Conservation (phyloP, 2,329 filamentous ascomycete genomes). For the Ophiosphaerella narmari region DNA sequence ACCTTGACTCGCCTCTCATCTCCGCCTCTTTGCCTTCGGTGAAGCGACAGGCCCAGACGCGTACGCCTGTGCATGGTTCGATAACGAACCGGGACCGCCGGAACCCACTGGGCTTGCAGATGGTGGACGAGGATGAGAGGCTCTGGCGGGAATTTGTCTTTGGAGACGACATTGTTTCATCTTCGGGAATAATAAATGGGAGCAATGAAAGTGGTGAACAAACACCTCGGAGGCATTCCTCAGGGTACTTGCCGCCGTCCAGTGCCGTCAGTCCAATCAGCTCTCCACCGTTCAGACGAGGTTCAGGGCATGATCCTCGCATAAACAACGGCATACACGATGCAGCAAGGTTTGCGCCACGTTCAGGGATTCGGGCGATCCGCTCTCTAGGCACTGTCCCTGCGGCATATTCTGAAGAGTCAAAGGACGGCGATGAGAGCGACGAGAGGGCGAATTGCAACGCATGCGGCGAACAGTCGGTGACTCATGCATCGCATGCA, state of each 20-base stretch:
- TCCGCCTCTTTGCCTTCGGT: constrained; percentile 35
- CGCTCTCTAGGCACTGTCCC: constrained; percentile 18
- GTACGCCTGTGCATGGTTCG: background rate
- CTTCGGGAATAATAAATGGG: constrained; percentile 8
- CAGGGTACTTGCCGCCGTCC: constrained; percentile 20
- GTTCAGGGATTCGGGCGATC: constrained; percentile 19
- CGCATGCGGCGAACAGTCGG: constrained; percentile 19
- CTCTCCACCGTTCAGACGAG: constrained; percentile 22
- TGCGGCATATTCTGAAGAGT: constrained; percentile 9
- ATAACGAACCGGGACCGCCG: background rate
- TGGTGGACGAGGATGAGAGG: constrained; percentile 24
- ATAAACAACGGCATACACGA: constrained; percentile 29
- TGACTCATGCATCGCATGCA: constrained; percentile 30
- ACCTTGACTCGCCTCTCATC: constrained; percentile 17
- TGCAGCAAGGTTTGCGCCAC: constrained; percentile 20
- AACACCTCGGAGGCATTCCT: constrained; percentile 12
- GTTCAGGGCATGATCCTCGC: constrained; percentile 17
- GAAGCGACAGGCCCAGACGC: constrained; percentile 8
- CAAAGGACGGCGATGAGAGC: constrained; percentile 9
- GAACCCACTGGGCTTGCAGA: constrained; percentile 1
- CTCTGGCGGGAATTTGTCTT: constrained; percentile 43
- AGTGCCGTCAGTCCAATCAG: constrained; percentile 25
- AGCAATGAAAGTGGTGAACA: constrained; percentile 4
- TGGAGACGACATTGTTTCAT: constrained; percentile 18
- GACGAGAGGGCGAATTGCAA: constrained; percentile 11